Base-by-base conservation (phyloP, 23 red algal species). In the Porphyridium purpureum region DNA sequence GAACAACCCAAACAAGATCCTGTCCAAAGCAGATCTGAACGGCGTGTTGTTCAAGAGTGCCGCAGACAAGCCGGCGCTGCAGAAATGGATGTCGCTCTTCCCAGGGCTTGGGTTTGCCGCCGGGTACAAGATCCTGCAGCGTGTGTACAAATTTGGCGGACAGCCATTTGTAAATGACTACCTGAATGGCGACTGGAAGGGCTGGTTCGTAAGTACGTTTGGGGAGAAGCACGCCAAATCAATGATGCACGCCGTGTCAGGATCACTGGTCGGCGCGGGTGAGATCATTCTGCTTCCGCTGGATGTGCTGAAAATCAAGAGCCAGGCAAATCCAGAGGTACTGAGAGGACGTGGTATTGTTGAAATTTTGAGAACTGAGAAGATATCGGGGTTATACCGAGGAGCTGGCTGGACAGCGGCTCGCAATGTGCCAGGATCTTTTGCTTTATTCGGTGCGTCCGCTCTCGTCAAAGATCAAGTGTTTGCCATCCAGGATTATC, bases 291-390 rank as follows among this genome's bases (percentile, higher is more conserved):
- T 81, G n/a, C 52, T 81, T 11, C 74, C 74, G 19, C 40, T 81
- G n/a, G 74, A 81, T 81, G 74, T 81, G 11, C 55, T 81, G 1
- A 81, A 81, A 34, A 81, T 81, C 20, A 81, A 81, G 55, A 60
- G 52, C 59, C 74, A 81, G 28, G 69, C 47, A 23, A 81, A 81
- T 52, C 74, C 74, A 4, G 74, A 69, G 46, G 74, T 53, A 20
- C 49, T 81, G 46, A 29, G 63, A 24, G 74, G 74, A 25, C 29
- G 74, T 22, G 74, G 74, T 19, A 35, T 81, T 7, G 33, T 81
- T 1, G 59, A 36, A 4, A 68, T 81, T 28, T 33, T 81, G 24
- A 31, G 52, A 9, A 50, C 68, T 60, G 74, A 81, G 46, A 47
- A 34, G 14, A 25, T 81, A 21, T 30, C 60, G 29, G 74, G 73